A percentile compares a stretch with the other conserved stretches of the same genome.
These are phyloP conservation scores for Boletellus deceptivus DNA, from an alignment of 1,284 basidiomycete species.

Conservation along the genomic window DNA sequence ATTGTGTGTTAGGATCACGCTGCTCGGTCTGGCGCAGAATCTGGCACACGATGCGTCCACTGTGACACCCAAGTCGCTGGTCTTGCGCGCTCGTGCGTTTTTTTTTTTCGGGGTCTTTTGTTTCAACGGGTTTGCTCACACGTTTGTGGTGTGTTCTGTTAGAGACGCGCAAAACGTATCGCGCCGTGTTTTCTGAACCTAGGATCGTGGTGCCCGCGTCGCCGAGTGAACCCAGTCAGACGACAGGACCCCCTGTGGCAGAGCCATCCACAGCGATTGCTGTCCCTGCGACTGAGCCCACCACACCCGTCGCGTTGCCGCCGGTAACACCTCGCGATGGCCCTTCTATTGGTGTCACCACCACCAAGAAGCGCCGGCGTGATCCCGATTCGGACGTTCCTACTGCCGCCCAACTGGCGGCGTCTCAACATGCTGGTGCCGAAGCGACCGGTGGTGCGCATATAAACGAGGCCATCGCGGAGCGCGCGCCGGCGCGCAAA, in stretches of 20 bases:
- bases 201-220: constrained; percentile 53
- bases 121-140: neutral
- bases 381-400: constrained; percentile 8
- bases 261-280: neutral
- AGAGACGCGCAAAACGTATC: constrained; percentile 61
- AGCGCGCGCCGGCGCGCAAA: constrained; percentile 13
- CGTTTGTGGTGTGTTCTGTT: neutral
- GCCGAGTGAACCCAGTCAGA: neutral
- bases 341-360: neutral
- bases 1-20: constrained; percentile 47
- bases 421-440: neutral
- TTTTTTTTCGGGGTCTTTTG: constrained; percentile 9
- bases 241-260: neutral
- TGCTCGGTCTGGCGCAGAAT: constrained; percentile 68
- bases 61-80: constrained; percentile 59
- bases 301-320: neutral
- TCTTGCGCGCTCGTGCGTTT: constrained; percentile 69
- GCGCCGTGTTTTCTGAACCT: constrained; percentile 72
- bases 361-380: constrained; percentile 20
- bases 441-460: neutral
- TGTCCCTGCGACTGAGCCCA: neutral
- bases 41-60: constrained; percentile 61
- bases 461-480: neutral
- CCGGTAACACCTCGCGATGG: neutral
- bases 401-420: neutral